These are phyloP conservation scores for Sclerotinia glacialis DNA, from an alignment of 2,329 filamentous ascomycete genomes.

Conservation along the genomic window DNA sequence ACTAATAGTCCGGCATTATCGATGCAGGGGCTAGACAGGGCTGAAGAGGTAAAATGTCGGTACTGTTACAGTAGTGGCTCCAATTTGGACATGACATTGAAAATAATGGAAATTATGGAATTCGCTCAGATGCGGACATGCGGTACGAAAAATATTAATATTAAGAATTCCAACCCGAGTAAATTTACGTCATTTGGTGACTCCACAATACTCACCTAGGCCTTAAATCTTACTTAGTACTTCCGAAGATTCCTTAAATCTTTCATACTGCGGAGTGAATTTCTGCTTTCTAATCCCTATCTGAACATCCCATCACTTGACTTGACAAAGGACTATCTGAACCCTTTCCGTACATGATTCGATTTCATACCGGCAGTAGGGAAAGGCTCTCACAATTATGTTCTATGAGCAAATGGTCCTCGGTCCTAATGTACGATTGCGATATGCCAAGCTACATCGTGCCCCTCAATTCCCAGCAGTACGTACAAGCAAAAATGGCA, in stretches of 20 bases:
- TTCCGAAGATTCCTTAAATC: slow-evolving; percentile 3
- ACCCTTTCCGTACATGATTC: not conserved
- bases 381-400: not conserved
- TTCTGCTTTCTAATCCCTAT: not conserved
- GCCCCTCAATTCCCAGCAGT: slow-evolving; percentile 8
- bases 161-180: not conserved
- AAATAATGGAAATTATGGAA: no score
- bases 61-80: no score
- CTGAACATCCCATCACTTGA: no score
- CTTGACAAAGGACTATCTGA: slow-evolving; percentile 4
- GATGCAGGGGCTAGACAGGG: slow-evolving; percentile 1
- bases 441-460: slow-evolving; percentile 7
- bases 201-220: slow-evolving; percentile 3
- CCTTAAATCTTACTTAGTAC: not conserved
- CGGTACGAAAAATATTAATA: not conserved
- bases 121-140: no score
- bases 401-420: not conserved
- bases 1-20: not conserved
- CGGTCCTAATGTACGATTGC: slow-evolving; percentile 2
- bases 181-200: slow-evolving; percentile 6
- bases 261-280: not conserved
- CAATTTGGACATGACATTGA: not conserved
- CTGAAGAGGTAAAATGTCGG: not conserved
- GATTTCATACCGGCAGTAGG: not conserved
- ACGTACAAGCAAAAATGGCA: not conserved